These are phyloP conservation scores for Herpotrichia juniperi DNA, from an alignment of 2,329 filamentous ascomycete species.

Conservation along the genomic window DNA sequence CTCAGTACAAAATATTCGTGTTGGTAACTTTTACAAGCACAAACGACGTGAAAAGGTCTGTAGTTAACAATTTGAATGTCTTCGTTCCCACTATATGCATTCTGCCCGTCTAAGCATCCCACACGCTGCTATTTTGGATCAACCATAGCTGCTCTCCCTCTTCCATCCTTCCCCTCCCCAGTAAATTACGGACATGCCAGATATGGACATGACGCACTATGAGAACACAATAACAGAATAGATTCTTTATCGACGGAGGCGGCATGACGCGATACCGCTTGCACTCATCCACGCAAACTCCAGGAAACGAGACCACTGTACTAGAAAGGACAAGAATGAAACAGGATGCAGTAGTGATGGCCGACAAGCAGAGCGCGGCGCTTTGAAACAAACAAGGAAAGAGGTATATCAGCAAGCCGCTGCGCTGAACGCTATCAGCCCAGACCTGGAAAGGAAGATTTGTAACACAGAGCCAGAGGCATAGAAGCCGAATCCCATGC, in stretches of 20 bases:
- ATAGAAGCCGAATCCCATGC: constrained; percentile 10
- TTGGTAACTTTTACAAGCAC: too few relatives aligned
- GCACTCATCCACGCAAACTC: constrained; percentile 2
- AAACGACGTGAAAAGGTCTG: neutral
- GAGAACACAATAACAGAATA: constrained; percentile 2
- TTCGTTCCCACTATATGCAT: constrained; percentile 22
- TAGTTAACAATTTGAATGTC: constrained; percentile 6
- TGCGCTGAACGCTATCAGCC: constrained; percentile 44
- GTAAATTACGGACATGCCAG: constrained; percentile 1
- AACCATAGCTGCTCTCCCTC: constrained; percentile 13
- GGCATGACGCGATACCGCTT: constrained; percentile 2
- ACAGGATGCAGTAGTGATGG: constrained; percentile 10
- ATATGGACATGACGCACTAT: neutral
- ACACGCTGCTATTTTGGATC: constrained; percentile 20
- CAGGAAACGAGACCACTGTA: neutral
- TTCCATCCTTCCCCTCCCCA: neutral
- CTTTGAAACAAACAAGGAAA: constrained; percentile 11
- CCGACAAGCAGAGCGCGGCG: constrained; percentile 7
- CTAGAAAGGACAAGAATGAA: constrained; percentile 1
- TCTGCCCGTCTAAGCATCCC: constrained; percentile 15
- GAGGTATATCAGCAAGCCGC: constrained; percentile 33
- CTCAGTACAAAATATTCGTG: too few relatives aligned
- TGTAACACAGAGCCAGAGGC: constrained; percentile 9
- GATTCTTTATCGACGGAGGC: neutral
- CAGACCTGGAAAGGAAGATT: constrained; percentile 23